Percentiles rank a stretch among this genome's conserved stretches.
phyloP scores from a whole-genome alignment of 2,329 filamentous ascomycete genomes.

The Beauveria medogensis region DNA sequence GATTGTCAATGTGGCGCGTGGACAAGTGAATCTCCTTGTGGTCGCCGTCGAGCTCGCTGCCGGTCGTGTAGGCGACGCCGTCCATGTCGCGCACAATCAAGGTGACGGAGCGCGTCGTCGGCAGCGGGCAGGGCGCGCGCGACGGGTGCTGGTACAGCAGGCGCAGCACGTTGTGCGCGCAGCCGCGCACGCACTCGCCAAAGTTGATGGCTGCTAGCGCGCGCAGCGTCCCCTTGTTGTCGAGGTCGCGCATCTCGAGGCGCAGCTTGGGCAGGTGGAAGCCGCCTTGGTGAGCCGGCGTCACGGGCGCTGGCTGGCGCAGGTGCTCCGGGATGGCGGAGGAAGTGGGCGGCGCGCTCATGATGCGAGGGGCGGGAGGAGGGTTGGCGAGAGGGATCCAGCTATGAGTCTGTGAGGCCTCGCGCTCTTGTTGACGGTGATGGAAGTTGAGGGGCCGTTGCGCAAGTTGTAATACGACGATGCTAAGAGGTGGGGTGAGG shows the following conservation, averaged over 20 bases:
- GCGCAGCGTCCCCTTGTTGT: conserved; percentile 50
- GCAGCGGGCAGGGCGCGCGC: conserved; percentile 33
- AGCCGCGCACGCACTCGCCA: conserved; percentile 50
- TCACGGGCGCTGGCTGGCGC: not conserved
- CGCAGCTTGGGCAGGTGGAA: conserved; percentile 48
- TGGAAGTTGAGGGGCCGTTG: not conserved
- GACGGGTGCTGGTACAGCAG: conserved; percentile 57
- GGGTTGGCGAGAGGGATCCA: not conserved
- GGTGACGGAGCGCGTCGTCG: conserved; percentile 76
- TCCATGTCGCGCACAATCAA: conserved; percentile 69
- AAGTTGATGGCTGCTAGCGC: conserved; percentile 64
- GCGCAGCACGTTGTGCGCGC: conserved; percentile 60
- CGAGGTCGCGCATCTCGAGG: conserved; percentile 50
- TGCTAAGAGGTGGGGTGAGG: conserved; percentile 1
- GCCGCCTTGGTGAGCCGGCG: conserved; percentile 2
- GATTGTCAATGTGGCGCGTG: conserved; percentile 59
- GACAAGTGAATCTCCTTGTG: conserved; percentile 93
- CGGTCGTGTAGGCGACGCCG: conserved; percentile 85
- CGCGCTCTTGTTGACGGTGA: not conserved
- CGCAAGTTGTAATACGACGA: not conserved
- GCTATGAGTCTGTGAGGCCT: not conserved
- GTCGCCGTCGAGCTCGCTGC: conserved; percentile 67
- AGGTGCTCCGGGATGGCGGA: conserved; percentile 4
- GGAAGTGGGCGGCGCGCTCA: conserved; percentile 1
- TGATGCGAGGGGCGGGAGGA: not conserved